phyloP scores from a whole-genome alignment of 176 grass and related monocot species.

The Oryza longistaminata region DNA sequence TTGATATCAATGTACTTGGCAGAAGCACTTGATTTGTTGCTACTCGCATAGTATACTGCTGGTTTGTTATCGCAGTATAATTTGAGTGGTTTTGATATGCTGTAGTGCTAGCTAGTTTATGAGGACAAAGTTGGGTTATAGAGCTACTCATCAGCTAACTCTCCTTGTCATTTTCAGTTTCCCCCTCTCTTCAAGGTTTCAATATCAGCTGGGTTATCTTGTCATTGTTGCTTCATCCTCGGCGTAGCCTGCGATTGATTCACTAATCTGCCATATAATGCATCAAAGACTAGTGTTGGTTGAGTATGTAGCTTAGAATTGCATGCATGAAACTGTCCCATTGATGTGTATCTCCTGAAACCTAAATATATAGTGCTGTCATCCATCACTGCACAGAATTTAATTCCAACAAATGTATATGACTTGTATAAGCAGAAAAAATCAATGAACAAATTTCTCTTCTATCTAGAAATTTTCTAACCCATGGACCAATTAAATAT shows the following conservation, averaged over 20 bases:
- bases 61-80: no score
- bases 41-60: no score
- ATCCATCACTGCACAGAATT: neutral
- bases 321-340: slow-evolving; percentile 39
- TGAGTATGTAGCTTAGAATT: slow-evolving; percentile 15
- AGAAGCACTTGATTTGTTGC: no score
- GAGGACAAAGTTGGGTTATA: slow-evolving; percentile 35
- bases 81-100: no score
- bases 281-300: slow-evolving; percentile 16
- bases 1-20: no score
- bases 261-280: slow-evolving; percentile 13
- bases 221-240: slow-evolving; percentile 32
- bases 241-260: neutral
- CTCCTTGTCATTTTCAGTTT: slow-evolving; percentile 41
- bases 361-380: neutral
- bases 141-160: slow-evolving; percentile 55
- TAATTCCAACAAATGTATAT: neutral
- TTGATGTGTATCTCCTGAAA: slow-evolving; percentile 23
- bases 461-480: neutral
- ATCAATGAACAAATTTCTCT: neutral
- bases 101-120: slow-evolving; percentile 34
- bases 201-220: slow-evolving; percentile 37
- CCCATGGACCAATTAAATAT: neutral
- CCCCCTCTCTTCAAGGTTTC: slow-evolving; percentile 42
- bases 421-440: neutral